These are phyloP conservation scores for Naematelia aurantialba DNA, from an alignment of 768 basidiomycete genomes.

Conservation along the genomic window DNA sequence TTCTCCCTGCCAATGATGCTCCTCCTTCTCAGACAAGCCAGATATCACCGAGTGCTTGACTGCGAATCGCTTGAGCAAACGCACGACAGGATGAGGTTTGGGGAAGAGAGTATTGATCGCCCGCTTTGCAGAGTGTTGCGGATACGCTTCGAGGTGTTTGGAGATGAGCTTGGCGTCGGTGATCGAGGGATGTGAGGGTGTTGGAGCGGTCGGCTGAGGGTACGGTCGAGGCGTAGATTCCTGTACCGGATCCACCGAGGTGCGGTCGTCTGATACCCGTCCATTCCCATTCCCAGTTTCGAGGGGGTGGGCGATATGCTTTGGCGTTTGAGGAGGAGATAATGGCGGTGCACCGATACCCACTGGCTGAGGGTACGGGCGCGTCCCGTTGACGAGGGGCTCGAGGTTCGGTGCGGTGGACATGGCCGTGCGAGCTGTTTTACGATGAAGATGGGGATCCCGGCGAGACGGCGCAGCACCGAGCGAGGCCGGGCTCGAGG, in stretches of 20 bases:
- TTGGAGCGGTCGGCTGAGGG: background rate
- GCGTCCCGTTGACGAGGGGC: background rate
- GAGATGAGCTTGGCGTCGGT: constrained; percentile 45
- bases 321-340: background rate
- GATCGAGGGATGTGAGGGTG: background rate
- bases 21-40: constrained; percentile 30
- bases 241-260: background rate
- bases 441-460: no score
- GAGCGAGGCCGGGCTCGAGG: no score
- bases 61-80: constrained; percentile 45
- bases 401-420: background rate
- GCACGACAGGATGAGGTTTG: constrained; percentile 43
- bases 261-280: background rate
- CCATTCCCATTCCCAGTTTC: background rate
- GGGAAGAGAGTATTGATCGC: constrained; percentile 54
- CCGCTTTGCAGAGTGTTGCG: constrained; percentile 49
- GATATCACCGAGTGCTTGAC: constrained; percentile 50
- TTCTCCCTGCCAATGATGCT: constrained; percentile 27
- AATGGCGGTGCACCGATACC: background rate
- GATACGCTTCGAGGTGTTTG: constrained; percentile 52
- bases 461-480: no score
- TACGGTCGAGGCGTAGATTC: background rate
- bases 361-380: background rate
- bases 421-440: background rate
- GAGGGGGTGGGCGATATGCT: background rate